These are phyloP conservation scores for Theobroma cacao DNA, from an alignment of 345 rosid species.

Conservation along the genomic window DNA sequence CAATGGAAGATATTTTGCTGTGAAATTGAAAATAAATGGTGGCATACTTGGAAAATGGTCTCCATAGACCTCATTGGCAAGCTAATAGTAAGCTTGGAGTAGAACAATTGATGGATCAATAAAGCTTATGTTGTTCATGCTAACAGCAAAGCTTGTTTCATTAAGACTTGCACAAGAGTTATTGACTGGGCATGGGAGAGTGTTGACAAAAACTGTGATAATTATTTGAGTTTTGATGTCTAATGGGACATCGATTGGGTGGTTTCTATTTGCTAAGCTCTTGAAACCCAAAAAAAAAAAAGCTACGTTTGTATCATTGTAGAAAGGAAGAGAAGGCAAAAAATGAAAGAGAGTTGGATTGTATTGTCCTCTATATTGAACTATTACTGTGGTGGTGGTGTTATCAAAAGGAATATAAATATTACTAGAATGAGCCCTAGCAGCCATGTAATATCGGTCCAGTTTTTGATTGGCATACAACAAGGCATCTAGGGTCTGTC, in stretches of 20 bases:
- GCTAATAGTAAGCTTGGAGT: constrained; percentile 46
- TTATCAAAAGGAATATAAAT: constrained; percentile 1
- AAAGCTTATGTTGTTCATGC: constrained; percentile 44
- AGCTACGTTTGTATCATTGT: constrained; percentile 14
- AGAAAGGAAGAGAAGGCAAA: constrained; percentile 14
- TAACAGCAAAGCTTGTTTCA: constrained; percentile 11
- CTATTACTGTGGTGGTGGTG: constrained; percentile 37
- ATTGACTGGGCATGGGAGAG: constrained; percentile 10
- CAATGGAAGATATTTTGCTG: not conserved
- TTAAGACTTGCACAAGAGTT: constrained; percentile 8
- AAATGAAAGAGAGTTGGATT: constrained; percentile 1
- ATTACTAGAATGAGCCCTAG: constrained; percentile 13
- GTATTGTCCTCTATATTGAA: constrained; percentile 26
- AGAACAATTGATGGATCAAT: constrained; percentile 20
- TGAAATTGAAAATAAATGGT: constrained; percentile 20
- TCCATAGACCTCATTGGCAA: not conserved
- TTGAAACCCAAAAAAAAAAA: not conserved
- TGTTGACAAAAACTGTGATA: constrained; percentile 19
- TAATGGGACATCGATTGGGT: constrained; percentile 32
- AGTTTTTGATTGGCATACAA: constrained; percentile 24
- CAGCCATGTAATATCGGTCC: constrained; percentile 32
- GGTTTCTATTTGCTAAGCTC: constrained; percentile 24
- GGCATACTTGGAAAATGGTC: constrained; percentile 18
- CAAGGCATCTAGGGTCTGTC: constrained; percentile 39
- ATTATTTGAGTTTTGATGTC: constrained; percentile 18